Conservation (phyloP, 1,139 yeast species). For the Trichomonascaceae sp. region DNA sequence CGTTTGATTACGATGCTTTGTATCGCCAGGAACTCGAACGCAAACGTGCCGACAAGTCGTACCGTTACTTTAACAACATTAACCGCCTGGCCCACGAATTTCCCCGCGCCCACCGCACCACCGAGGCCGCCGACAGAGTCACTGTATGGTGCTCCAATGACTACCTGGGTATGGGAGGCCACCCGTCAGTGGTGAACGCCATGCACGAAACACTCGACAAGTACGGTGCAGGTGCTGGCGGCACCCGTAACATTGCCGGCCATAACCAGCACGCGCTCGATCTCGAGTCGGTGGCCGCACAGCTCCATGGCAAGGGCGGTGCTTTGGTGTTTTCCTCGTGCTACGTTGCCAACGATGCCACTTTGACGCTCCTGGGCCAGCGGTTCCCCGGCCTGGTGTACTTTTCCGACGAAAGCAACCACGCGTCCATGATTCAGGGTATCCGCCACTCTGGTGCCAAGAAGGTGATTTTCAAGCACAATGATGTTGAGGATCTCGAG, state of each 20-base stretch:
- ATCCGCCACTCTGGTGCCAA: conserved; percentile 80
- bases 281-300: conserved; percentile 77
- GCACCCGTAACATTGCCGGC: conserved; percentile 97
- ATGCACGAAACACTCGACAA: conserved; percentile 74
- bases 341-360: conserved; percentile 94
- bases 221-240: conserved; percentile 99
- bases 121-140: conserved; percentile 54
- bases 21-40: conserved; percentile 49
- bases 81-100: conserved; percentile 89
- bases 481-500: conserved; percentile 74
- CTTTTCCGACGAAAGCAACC: conserved; percentile 86
- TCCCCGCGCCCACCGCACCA: conserved; percentile 78
- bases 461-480: conserved; percentile 86
- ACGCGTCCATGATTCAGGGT: conserved; percentile 96
- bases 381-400: conserved; percentile 81
- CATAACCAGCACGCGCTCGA: conserved; percentile 81
- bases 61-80: conserved; percentile 92
- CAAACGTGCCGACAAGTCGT: conserved; percentile 80
- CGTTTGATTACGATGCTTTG: conserved; percentile 53
- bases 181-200: conserved; percentile 53
- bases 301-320: conserved; percentile 87
- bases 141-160: conserved; percentile 99
- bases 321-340: conserved; percentile 93
- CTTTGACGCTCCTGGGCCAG: conserved; percentile 83
- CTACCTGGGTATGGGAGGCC: conserved; percentile 87